Evolutionary conservation across 2,329 filamentous ascomycete genomes (phyloP), one percentile per base, ranked within the genome.

Genomic region (Alternaria sp.): DNA sequence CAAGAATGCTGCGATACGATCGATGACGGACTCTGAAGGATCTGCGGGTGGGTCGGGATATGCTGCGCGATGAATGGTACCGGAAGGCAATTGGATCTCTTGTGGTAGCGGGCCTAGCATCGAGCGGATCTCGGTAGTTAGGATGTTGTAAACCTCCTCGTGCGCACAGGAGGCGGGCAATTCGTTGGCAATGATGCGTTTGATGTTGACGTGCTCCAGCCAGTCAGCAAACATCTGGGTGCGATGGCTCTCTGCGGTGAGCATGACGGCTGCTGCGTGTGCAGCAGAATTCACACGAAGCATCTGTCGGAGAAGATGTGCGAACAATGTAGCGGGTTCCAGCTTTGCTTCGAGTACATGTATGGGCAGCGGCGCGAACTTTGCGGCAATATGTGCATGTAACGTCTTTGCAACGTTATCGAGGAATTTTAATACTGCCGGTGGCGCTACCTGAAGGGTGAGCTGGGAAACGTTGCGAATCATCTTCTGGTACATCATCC

Each of bases 181-280:
- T 67, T 87, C 85, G 63, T 85, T 84, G 63, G 87, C 86, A 71
- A 88, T 84, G 64, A 88, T 84, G 33, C 83, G 82, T 69, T 87
- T 86, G 5, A 86, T 81, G 65, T 87, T 87, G 45, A 88, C 85
- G 75, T 84, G 84, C 11, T 80, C 88, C 44, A 93, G 89, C 90
- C 94, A 97, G 75, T 99, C 96, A 55, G 91, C 85, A 84, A 96
- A 97, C 96, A 99, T 98, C 75, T 96, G 92, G 69, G 96, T 93
- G 58, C 96, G 89, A 77, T 97, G 96, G 49, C 93, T 92, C 18
- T 93, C 90, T 73, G 95, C 93, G 8, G 93, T 93, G 12, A 99
- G 86, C 87, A 97, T 94, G 67, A 96, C 96, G 21, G 94, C 95
- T 2, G 95, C 94, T 2, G 96, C 94, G 76, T 98, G 95, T 3